Conservation (phyloP, 2,329 filamentous ascomycete genomes). For the Diplodia intermedia region DNA sequence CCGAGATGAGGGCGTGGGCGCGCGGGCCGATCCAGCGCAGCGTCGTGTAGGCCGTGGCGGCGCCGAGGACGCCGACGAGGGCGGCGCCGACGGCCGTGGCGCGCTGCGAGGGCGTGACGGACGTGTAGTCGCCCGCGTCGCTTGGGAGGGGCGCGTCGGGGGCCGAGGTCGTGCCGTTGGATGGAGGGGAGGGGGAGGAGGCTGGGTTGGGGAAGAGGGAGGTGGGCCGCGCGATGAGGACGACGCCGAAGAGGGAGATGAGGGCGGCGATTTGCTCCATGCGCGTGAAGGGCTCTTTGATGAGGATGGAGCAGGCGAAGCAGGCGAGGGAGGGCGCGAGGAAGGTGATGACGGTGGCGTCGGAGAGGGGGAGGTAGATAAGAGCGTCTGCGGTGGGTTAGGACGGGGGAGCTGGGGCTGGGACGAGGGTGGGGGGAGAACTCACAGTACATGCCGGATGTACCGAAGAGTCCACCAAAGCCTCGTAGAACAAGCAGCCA, state of each 20-base stretch:
- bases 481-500: slow-evolving; percentile 72
- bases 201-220: slow-evolving; percentile 58
- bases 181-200: slow-evolving; percentile 41
- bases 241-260: slow-evolving; percentile 77
- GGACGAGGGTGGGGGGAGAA: slow-evolving; percentile 18
- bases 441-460: slow-evolving; percentile 75
- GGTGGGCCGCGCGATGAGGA: slow-evolving; percentile 79
- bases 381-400: slow-evolving; percentile 59
- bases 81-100: slow-evolving; percentile 73
- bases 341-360: slow-evolving; percentile 90
- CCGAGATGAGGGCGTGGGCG: slow-evolving; percentile 81
- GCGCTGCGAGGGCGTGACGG: slow-evolving; percentile 67
- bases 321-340: slow-evolving; percentile 79
- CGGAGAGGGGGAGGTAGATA: slow-evolving; percentile 81
- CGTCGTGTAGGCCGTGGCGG: slow-evolving; percentile 74
- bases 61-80: slow-evolving; percentile 78
- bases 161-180: slow-evolving; percentile 42
- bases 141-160: slow-evolving; percentile 29
- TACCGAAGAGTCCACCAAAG: slow-evolving; percentile 74
- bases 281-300: slow-evolving; percentile 78
- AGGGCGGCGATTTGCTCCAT: slow-evolving; percentile 78
- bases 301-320: slow-evolving; percentile 77
- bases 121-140: slow-evolving; percentile 47
- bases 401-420: slow-evolving; percentile 44
- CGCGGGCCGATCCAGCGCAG: slow-evolving; percentile 81